Percentiles rank a stretch among this genome's conserved stretches.
These are phyloP conservation scores for Albizia julibrissin DNA, from an alignment of 306 rosid species.

Conservation along the genomic window DNA sequence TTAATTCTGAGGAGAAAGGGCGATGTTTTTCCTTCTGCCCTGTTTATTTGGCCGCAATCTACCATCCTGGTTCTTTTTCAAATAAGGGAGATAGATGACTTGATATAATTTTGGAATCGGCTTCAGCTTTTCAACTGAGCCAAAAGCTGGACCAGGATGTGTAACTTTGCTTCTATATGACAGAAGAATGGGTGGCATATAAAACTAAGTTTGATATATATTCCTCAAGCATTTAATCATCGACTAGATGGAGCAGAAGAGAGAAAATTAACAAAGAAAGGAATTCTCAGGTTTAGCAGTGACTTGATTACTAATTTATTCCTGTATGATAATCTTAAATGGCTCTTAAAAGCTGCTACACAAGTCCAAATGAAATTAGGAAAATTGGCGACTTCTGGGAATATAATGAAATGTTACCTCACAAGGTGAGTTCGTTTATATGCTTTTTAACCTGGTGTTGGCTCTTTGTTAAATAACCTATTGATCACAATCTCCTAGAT, in stretches of 20 bases:
- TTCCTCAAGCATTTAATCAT: conserved; percentile 54
- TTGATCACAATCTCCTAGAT: neutral
- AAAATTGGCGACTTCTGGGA: neutral
- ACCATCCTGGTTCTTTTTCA: conserved; percentile 4
- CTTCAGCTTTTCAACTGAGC: conserved; percentile 17
- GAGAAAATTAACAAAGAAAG: conserved; percentile 44
- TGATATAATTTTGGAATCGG: neutral
- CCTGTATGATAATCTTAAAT: conserved; percentile 9
- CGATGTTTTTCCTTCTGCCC: neutral
- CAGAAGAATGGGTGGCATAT: conserved; percentile 7
- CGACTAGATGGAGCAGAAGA: conserved; percentile 51
- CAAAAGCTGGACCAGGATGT: conserved; percentile 6
- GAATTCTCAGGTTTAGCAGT: conserved; percentile 42
- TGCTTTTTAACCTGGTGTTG: neutral
- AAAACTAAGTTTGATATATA: conserved; percentile 39
- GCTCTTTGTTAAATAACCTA: neutral
- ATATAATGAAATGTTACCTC: neutral
- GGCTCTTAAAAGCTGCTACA: conserved; percentile 10
- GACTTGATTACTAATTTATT: conserved; percentile 40
- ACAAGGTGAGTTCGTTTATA: neutral
- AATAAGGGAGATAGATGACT: neutral
- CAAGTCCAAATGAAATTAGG: conserved; percentile 21
- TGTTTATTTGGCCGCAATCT: neutral
- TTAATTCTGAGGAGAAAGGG: neutral
- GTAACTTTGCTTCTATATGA: conserved; percentile 14